Evolutionary conservation across 2,329 filamentous ascomycete genomes (phyloP), one percentile per base, ranked within the genome.

Genomic region (Penicillium capsulatum): DNA sequence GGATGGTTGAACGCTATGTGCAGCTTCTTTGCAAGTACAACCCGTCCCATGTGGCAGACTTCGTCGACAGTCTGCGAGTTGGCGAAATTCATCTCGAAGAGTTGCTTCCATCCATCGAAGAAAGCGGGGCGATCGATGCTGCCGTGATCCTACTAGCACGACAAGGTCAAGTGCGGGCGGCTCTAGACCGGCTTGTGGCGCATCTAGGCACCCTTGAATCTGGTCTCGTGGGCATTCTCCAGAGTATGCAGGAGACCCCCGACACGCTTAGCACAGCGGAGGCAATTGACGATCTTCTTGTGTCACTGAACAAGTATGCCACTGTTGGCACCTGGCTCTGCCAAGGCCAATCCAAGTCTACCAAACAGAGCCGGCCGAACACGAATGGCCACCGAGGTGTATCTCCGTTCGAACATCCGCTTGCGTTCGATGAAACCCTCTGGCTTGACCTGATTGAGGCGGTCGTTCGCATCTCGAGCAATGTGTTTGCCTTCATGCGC

Each of bases 281-380:
- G 47, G 78, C 84, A 0, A 79, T 84, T 0, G 78, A 84, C 40
- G 84, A 90, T 40, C 73, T 95, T 1, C 73, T 95, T 3, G 77
- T 80, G 41, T 81, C 84, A 1, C 69, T 98, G 13, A 83, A 94
- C 45, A 96, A 94, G 61, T 97, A 95, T 65, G 81, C 84, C 1
- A 83, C 89, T 48, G 87, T 98, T 1, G 92, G 94, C 10, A 91
- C 94, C 35, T 98, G 92, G 92, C 72, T 98, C 9, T 97, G 92
- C 54, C 87, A 94, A 64, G 81, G 84, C 1, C 88, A 95, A 60
- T 87, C 80, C 34, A 86, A 84, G 55, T 77, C 75, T 4, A 74
- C 69, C 42, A 60, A 61, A 34, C 57, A 56, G 19, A 51, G 56
- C 9, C 55, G 56, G 13, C 40, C 50, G 8, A 59, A 50, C 40